phyloP scores from a whole-genome alignment of 2,329 filamentous ascomycete species.

The Eutypa lata region DNA sequence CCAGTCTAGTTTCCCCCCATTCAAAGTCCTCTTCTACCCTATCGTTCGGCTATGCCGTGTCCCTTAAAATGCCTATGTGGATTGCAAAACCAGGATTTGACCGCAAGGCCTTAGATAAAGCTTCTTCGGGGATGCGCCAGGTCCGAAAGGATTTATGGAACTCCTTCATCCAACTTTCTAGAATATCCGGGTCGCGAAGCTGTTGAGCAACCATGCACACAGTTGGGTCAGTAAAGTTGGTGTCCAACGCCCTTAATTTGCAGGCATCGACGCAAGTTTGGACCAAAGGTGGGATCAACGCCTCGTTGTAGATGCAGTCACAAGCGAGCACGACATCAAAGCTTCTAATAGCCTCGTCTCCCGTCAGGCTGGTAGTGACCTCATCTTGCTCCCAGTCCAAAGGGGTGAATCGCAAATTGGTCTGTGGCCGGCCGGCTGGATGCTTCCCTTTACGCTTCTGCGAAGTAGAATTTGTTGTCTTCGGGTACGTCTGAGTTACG shows the following conservation, averaged over 20 bases:
- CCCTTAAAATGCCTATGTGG: constrained; percentile 67
- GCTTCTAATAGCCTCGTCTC: constrained; percentile 33
- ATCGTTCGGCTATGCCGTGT: constrained; percentile 3
- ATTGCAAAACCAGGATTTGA: constrained; percentile 74
- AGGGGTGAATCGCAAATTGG: constrained; percentile 52
- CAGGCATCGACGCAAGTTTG: constrained; percentile 76
- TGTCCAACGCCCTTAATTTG: constrained; percentile 42
- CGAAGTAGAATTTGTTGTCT: constrained; percentile 3
- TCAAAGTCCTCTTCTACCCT: too few species aligned
- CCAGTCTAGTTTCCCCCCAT: too few species aligned
- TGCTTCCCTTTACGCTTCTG: constrained; percentile 7
- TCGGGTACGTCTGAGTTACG: constrained; percentile 11
- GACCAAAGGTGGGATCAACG: constrained; percentile 78
- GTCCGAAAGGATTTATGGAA: constrained; percentile 66
- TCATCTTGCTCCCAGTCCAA: constrained; percentile 81
- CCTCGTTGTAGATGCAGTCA: constrained; percentile 94
- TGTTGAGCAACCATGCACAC: constrained; percentile 86
- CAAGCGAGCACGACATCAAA: constrained; percentile 79
- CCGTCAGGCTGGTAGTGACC: constrained; percentile 42
- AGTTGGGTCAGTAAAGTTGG: constrained; percentile 46
- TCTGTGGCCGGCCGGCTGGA: constrained; percentile 1
- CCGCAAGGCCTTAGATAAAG: constrained; percentile 57
- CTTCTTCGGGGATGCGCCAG: constrained; percentile 70
- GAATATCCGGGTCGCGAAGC: constrained; percentile 78
- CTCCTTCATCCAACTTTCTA: constrained; percentile 73